Conservation (phyloP, 1,284 basidiomycete species). For the Trichosporon sp. region DNA sequence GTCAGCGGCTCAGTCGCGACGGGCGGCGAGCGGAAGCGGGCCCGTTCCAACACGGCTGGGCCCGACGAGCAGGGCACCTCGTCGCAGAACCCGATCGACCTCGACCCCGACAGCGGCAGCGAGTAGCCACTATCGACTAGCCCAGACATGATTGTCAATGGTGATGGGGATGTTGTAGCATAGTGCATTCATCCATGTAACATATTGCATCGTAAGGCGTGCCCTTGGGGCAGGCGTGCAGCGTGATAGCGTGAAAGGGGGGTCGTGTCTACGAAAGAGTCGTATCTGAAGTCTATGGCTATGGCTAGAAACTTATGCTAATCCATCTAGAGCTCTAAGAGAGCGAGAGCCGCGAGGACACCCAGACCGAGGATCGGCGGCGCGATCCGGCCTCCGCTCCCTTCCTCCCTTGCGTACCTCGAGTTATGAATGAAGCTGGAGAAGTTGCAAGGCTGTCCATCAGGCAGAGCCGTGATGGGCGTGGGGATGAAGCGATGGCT, state of each 20-base stretch:
- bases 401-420: not conserved
- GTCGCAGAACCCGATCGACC: slow-evolving; percentile 1
- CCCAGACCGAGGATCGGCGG: not conserved
- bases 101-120: not conserved
- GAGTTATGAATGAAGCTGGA: slow-evolving; percentile 12
- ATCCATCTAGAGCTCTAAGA: not conserved
- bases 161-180: slow-evolving; percentile 3
- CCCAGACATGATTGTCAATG: not conserved
- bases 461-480: slow-evolving; percentile 36
- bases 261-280: not conserved
- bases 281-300: not conserved
- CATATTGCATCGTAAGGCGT: not conserved
- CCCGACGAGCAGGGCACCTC: not conserved
- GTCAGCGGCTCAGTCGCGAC: not conserved
- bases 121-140: not conserved
- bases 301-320: not conserved
- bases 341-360: not conserved
- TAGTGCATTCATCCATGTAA: slow-evolving; percentile 17
- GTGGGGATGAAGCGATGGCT: slow-evolving; percentile 52
- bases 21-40: not conserved
- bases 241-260: too few relatives aligned
- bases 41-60: not conserved
- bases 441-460: slow-evolving; percentile 26
- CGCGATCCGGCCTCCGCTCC: not conserved
- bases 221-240: too few relatives aligned